phyloP scores from a whole-genome alignment of 495 filamentous ascomycete species.

The Neurospora sp. region DNA sequence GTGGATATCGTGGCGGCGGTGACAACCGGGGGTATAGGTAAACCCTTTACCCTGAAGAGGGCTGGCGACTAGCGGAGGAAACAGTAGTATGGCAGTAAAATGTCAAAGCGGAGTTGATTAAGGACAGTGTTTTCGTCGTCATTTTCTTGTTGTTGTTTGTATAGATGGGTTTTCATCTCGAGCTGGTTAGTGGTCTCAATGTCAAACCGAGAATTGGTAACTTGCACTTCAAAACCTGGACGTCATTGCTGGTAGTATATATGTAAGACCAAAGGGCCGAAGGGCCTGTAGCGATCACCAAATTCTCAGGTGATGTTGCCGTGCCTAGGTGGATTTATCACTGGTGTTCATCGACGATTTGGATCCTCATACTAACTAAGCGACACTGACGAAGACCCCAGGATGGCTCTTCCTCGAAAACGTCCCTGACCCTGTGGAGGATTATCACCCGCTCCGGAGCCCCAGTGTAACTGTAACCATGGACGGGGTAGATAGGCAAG shows the following conservation, averaged over 20 bases:
- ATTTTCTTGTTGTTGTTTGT: neutral
- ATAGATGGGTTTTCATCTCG: neutral
- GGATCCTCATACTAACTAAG: neutral
- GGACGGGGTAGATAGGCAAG: neutral
- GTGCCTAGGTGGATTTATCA: neutral
- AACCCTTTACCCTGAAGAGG: neutral
- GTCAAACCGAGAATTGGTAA: neutral
- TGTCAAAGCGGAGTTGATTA: neutral
- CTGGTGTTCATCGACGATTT: neutral
- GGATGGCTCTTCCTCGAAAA: too few species aligned
- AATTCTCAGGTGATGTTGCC: neutral
- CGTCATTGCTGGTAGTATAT: neutral
- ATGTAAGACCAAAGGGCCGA: neutral
- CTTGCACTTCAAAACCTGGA: neutral
- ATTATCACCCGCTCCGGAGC: neutral
- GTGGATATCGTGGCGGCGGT: slow-evolving; percentile 5
- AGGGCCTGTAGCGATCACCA: neutral
- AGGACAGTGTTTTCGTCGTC: neutral
- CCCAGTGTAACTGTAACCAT: neutral
- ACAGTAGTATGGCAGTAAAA: neutral
- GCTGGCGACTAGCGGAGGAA: neutral
- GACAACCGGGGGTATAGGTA: neutral
- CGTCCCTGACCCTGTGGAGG: neutral
- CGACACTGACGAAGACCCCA: too few species aligned
- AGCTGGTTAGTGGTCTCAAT: neutral